phyloP scores from a whole-genome alignment of 306 rosid genomes.

The Quercus ilex region DNA sequence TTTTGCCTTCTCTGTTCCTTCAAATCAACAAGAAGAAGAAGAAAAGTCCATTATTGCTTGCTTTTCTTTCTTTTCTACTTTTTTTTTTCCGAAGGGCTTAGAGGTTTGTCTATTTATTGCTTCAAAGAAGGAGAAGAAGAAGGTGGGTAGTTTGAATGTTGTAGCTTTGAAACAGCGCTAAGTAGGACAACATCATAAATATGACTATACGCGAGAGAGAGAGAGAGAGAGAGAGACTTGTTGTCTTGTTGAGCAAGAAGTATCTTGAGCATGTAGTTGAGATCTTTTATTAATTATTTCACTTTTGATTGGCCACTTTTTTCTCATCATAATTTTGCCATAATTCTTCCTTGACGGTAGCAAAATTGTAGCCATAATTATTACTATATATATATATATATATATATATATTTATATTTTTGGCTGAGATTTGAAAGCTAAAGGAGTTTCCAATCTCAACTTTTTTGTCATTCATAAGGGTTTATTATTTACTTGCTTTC shows the following conservation, averaged over 20 bases:
- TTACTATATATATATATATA: rapidly evolving
- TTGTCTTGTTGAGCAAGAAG: constrained; percentile 47
- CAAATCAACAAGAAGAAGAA: background rate
- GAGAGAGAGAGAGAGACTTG: background rate
- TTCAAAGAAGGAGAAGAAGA: background rate
- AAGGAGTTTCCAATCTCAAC: no score
- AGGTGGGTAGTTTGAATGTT: constrained; percentile 10
- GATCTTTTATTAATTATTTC: background rate
- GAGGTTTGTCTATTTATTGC: background rate
- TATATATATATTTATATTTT: no score
- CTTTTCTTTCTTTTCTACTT: no score
- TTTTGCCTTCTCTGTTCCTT: background rate
- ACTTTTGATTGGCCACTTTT: background rate
- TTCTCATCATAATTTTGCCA: no score
- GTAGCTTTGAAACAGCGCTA: constrained; percentile 25
- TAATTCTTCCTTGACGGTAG: no score
- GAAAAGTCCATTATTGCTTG: background rate
- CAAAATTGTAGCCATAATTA: no score
- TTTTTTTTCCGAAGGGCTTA: background rate
- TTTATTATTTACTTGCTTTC: no score
- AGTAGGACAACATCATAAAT: constrained; percentile 13
- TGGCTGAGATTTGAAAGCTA: no score
- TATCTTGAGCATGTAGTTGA: background rate
- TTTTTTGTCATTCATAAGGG: no score
- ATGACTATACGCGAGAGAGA: background rate